A percentile compares a stretch with the other conserved stretches of the same genome.
Evolutionary conservation across 345 rosid genomes (phyloP).

Genomic region (Salix viminalis): DNA sequence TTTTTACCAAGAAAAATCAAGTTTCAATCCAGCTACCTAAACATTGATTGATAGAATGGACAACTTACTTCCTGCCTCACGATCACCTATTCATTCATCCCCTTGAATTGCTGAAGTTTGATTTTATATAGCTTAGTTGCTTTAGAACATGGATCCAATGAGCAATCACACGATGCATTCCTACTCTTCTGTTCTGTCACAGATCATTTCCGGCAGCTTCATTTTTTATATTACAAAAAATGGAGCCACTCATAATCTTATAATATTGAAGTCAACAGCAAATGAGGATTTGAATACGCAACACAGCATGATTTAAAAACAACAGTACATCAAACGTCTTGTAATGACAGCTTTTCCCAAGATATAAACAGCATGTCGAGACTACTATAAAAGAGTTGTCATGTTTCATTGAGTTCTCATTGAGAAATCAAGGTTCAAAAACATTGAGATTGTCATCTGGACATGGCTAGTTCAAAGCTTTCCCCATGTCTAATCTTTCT

Average conservation of each 20-base stretch:
- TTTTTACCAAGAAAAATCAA: neutral
- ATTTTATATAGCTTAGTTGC: no score
- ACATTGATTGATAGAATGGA: neutral
- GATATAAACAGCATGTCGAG: neutral
- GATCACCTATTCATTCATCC: neutral
- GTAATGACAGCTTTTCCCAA: constrained; percentile 3
- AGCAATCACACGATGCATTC: neutral
- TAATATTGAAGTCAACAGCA: neutral
- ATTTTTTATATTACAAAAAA: no score
- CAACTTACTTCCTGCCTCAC: neutral
- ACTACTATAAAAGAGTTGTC: constrained; percentile 4
- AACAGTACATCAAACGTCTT: neutral
- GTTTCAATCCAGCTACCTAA: neutral
- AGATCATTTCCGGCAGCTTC: neutral
- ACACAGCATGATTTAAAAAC: neutral
- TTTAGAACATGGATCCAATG: no score
- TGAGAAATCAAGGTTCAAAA: neutral
- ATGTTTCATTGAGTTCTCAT: neutral
- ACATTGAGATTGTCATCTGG: neutral
- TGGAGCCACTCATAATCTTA: neutral
- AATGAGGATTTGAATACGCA: neutral
- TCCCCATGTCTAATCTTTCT: constrained; percentile 35
- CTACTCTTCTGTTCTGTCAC: neutral
- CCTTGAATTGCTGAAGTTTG: neutral
- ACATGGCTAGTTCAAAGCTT: constrained; percentile 34